Conservation (phyloP, 2,329 filamentous ascomycete species). For the Calonectria pteridis region DNA sequence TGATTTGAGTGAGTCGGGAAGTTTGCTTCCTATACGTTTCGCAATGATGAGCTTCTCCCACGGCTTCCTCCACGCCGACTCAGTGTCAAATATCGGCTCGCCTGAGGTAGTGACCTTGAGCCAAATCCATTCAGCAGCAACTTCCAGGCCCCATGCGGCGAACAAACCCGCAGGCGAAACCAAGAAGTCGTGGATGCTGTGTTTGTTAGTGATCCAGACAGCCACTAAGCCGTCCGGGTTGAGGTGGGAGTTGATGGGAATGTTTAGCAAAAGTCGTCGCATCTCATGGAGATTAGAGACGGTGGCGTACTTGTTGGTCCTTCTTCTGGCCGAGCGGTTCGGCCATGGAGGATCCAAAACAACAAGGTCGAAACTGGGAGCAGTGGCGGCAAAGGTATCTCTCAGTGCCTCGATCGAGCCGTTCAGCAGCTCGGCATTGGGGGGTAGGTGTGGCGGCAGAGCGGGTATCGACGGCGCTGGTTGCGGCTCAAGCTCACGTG, state of each 20-base stretch:
- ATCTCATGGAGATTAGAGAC: conserved; percentile 61
- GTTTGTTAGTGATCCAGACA: conserved; percentile 84
- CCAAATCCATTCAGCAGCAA: conserved; percentile 82
- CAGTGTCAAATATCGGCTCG: conserved; percentile 72
- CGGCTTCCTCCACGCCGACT: conserved; percentile 77
- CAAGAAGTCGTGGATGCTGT: conserved; percentile 68
- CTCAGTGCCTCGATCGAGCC: conserved; percentile 61
- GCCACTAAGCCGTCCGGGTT: conserved; percentile 70
- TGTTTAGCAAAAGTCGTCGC: conserved; percentile 60
- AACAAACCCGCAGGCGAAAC: conserved; percentile 69
- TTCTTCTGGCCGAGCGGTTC: conserved; percentile 78
- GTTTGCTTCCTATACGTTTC: conserved; percentile 52
- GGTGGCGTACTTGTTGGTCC: conserved; percentile 62
- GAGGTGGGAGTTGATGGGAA: conserved; percentile 70
- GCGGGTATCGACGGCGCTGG: conserved; percentile 20
- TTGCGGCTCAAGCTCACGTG: conserved; percentile 49
- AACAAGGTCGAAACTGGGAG: conserved; percentile 74
- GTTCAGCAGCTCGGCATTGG: conserved; percentile 58
- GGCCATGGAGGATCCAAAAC: conserved; percentile 86
- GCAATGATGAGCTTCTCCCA: conserved; percentile 81
- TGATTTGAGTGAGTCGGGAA: conserved; percentile 41
- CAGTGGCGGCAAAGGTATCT: conserved; percentile 54
- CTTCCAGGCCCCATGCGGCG: conserved; percentile 73
- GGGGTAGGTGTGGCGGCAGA: conserved; percentile 53
- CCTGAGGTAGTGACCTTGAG: conserved; percentile 77